These are phyloP conservation scores for Metschnikowia kofuensis DNA, from an alignment of 805 yeast genomes.

Conservation along the genomic window DNA sequence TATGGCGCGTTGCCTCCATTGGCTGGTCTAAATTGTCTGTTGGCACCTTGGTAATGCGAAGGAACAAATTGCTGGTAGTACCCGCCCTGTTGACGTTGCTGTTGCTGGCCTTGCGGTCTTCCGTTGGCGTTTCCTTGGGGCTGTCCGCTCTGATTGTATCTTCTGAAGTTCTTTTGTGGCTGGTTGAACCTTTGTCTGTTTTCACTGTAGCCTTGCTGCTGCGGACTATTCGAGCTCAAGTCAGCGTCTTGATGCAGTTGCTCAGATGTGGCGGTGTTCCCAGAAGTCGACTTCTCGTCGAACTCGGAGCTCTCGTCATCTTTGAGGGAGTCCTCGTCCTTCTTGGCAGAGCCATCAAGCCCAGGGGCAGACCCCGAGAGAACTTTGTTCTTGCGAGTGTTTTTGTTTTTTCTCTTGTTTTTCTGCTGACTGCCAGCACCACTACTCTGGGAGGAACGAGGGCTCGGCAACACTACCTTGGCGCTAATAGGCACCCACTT, in stretches of 20 bases:
- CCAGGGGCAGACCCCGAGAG: conserved; percentile 6
- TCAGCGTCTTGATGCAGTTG: conserved; percentile 8
- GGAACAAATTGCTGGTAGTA: conserved; percentile 29
- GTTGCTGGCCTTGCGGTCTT: conserved; percentile 18
- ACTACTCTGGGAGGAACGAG: conserved; percentile 27
- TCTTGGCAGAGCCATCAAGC: conserved; percentile 8
- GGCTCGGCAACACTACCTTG: conserved; percentile 38
- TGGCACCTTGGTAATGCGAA: conserved; percentile 26
- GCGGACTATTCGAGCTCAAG: conserved; percentile 8
- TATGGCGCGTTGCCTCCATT: conserved; percentile 12
- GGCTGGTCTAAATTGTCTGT: conserved; percentile 26
- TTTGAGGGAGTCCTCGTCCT: conserved; percentile 10
- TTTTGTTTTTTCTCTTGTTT: conserved; percentile 26
- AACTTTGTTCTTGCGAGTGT: conserved; percentile 18
- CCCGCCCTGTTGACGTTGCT: conserved; percentile 22
- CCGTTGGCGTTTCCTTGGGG: conserved; percentile 21
- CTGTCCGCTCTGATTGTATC: conserved; percentile 22
- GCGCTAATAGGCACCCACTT: conserved; percentile 47
- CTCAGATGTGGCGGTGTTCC: conserved; percentile 6
- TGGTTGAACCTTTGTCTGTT: conserved; percentile 13
- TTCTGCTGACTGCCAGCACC: conserved; percentile 20
- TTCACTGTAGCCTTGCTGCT: conserved; percentile 9
- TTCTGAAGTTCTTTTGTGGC: conserved; percentile 28
- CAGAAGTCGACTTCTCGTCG: conserved; percentile 4
- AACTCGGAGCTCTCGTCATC: conserved; percentile 11